Percentiles rank a stretch among this genome's conserved stretches.
Evolutionary conservation across 2,329 filamentous ascomycete genomes (phyloP).

Genomic region (Fusarium drepaniforme): DNA sequence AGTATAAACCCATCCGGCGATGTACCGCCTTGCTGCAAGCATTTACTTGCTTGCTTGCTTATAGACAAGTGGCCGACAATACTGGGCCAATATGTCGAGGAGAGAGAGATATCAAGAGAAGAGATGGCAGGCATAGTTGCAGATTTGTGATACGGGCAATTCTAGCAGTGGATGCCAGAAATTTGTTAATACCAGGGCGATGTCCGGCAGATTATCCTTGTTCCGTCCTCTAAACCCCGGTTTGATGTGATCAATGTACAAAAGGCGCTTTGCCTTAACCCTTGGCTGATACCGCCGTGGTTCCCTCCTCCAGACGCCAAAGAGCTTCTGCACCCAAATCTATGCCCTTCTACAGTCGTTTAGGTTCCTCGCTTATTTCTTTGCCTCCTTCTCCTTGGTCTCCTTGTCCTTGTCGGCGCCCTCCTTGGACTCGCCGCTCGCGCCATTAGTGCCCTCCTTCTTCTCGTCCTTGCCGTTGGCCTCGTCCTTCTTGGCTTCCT

Average conservation of each 20-base stretch:
- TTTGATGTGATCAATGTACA: constrained; percentile 48
- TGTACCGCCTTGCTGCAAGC: constrained; percentile 81
- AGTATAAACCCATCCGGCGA: constrained; percentile 52
- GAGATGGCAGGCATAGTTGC: constrained; percentile 80
- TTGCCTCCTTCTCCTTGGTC: constrained; percentile 67
- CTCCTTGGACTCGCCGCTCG: constrained; percentile 64
- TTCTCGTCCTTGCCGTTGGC: constrained; percentile 69
- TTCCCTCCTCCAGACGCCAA: constrained; percentile 41
- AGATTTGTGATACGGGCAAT: constrained; percentile 46
- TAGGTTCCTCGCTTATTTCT: constrained; percentile 46
- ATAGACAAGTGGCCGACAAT: constrained; percentile 72
- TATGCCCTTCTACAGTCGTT: constrained; percentile 31
- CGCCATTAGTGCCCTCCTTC: constrained; percentile 62
- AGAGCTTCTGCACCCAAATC: constrained; percentile 32
- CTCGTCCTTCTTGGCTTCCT: constrained; percentile 87
- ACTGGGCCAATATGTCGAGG: constrained; percentile 68
- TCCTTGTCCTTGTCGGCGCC: constrained; percentile 66
- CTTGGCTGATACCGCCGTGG: constrained; percentile 31
- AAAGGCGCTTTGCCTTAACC: constrained; percentile 39
- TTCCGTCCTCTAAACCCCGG: constrained; percentile 41
- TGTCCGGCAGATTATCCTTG: constrained; percentile 39
- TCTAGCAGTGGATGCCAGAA: not conserved
- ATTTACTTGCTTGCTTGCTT: constrained; percentile 86
- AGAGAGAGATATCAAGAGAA: constrained; percentile 66
- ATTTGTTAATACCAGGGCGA: constrained; percentile 3